A percentile compares a stretch with the other conserved stretches of the same genome.
These are phyloP conservation scores for Leptosphaerulina australis DNA, from an alignment of 2,329 filamentous ascomycete genomes.

Conservation along the genomic window DNA sequence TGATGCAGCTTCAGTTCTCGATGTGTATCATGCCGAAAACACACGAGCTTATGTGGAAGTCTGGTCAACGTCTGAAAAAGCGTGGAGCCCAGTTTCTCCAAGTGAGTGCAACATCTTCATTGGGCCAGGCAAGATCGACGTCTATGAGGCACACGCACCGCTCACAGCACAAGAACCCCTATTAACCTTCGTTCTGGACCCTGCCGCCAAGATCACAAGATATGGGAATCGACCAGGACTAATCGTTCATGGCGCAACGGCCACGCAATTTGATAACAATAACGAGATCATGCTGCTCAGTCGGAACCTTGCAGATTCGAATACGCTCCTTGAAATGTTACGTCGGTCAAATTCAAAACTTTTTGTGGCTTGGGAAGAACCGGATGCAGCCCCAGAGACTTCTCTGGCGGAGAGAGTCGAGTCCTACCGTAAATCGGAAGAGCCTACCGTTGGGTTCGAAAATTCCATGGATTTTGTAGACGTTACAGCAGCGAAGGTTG, in stretches of 20 bases:
- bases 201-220: conserved; percentile 3
- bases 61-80: conserved; percentile 19
- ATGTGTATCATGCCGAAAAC: conserved; percentile 19
- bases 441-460: too few relatives aligned
- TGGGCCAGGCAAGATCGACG: conserved; percentile 21
- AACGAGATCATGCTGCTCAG: conserved; percentile 16
- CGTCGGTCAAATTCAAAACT: conserved; percentile 7
- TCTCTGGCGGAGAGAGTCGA: neutral
- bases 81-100: conserved; percentile 21
- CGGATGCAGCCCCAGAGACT: neutral
- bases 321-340: conserved; percentile 11
- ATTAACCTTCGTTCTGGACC: conserved; percentile 17
- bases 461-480: too few relatives aligned
- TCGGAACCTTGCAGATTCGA: conserved; percentile 1
- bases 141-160: conserved; percentile 19
- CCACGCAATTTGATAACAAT: neutral
- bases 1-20: conserved; percentile 9
- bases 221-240: conserved; percentile 10
- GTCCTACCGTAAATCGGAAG: neutral
- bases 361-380: neutral
- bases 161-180: conserved; percentile 17
- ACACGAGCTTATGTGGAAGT: conserved; percentile 24
- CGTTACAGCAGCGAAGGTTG: too few relatives aligned
- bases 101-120: conserved; percentile 27
- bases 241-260: conserved; percentile 3